Evolutionary conservation across 805 yeast genomes (phyloP).

Genomic region (Metschnikowia colocasiae): DNA sequence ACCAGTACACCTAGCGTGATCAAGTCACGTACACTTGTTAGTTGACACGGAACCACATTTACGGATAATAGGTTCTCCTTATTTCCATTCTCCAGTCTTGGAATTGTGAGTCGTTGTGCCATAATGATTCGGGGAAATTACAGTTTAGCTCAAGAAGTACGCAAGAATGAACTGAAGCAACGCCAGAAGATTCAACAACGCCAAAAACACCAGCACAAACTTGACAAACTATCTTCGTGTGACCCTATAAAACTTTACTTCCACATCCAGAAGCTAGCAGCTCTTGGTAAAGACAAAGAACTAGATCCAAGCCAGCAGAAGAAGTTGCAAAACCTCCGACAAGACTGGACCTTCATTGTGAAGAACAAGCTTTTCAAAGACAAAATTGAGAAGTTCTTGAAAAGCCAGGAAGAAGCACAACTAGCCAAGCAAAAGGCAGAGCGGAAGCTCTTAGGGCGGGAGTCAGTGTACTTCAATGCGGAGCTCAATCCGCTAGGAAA

Average conservation of each 20-base stretch:
- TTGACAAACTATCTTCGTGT: slow-evolving; percentile 24
- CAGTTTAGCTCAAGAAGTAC: slow-evolving; percentile 37
- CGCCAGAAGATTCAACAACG: slow-evolving; percentile 35
- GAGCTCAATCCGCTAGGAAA: slow-evolving; percentile 62
- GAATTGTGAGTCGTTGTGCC: neutral
- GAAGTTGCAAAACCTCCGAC: slow-evolving; percentile 25
- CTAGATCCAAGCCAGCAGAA: slow-evolving; percentile 20
- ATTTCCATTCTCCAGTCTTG: neutral
- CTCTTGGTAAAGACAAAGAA: slow-evolving; percentile 17
- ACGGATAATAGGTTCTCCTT: neutral
- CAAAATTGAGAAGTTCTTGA: slow-evolving; percentile 24
- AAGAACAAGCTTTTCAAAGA: slow-evolving; percentile 34
- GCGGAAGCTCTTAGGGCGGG: slow-evolving; percentile 39
- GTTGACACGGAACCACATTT: neutral
- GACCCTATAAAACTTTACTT: slow-evolving; percentile 35
- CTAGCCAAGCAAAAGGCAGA: slow-evolving; percentile 15
- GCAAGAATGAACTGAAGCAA: slow-evolving; percentile 33
- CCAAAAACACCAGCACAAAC: slow-evolving; percentile 30
- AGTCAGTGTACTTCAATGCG: slow-evolving; percentile 60
- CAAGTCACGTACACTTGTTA: neutral
- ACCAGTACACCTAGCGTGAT: slow-evolving; percentile 1
- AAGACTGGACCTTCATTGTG: slow-evolving; percentile 39
- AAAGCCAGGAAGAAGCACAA: slow-evolving; percentile 18
- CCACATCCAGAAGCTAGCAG: slow-evolving; percentile 24
- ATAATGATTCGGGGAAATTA: slow-evolving; percentile 26